Conservation (phyloP, 805 yeast genomes). For the Blastobotrys peoriensis region DNA sequence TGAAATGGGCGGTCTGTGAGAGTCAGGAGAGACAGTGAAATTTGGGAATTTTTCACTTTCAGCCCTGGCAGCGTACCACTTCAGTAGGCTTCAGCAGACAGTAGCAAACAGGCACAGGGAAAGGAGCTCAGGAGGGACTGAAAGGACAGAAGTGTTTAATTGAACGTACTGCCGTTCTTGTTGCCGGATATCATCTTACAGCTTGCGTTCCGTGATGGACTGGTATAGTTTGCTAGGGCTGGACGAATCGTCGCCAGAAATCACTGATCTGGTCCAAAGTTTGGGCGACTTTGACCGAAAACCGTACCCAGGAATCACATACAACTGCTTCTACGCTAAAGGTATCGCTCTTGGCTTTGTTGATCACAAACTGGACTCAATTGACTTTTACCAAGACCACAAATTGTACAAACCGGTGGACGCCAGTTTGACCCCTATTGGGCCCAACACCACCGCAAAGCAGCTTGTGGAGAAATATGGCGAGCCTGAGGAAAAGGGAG, state of each 20-base stretch:
- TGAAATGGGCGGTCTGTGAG: too few species aligned
- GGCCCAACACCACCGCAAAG: constrained; percentile 24
- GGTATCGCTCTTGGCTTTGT: constrained; percentile 20
- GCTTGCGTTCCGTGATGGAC: too few species aligned
- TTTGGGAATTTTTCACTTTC: too few species aligned
- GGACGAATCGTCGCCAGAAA: background rate
- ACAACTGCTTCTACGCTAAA: constrained; percentile 17
- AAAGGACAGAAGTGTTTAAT: too few species aligned
- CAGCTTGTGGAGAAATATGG: constrained; percentile 32
- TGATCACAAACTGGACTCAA: constrained; percentile 25
- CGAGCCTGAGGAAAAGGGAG: constrained; percentile 39
- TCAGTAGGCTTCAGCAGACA: too few species aligned
- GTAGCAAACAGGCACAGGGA: too few species aligned
- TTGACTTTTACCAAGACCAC: constrained; percentile 32
- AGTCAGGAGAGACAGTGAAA: too few species aligned
- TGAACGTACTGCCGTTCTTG: too few species aligned
- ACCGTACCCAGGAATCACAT: constrained; percentile 11
- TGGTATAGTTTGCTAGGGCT: background rate
- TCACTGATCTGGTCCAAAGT: too few species aligned
- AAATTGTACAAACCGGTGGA: constrained; percentile 17
- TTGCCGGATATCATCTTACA: too few species aligned
- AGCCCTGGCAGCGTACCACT: too few species aligned
- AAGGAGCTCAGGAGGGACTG: too few species aligned
- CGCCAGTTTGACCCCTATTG: constrained; percentile 18
- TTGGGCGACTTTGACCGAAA: constrained; percentile 6